A percentile compares a stretch with the other conserved stretches of the same genome.
These are phyloP conservation scores for Thymus quinquecostatus DNA, from an alignment of 257 asterid species.

Conservation along the genomic window DNA sequence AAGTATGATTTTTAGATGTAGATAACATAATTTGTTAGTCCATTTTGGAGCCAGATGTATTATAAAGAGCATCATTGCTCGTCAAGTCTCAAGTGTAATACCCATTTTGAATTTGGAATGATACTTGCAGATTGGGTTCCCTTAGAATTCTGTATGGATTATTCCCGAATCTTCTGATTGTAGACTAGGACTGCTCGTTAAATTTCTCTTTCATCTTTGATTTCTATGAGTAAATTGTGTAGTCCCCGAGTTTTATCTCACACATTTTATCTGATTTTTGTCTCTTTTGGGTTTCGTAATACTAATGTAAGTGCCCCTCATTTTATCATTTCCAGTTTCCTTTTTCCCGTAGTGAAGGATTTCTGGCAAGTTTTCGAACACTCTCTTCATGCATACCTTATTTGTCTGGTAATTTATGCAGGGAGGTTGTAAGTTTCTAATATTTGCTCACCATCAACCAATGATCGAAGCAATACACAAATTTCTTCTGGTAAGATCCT, in stretches of 20 bases:
- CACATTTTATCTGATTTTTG: not conserved
- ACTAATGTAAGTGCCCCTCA: conserved; percentile 17
- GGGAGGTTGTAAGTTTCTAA: conserved; percentile 94
- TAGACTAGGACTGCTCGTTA: not conserved
- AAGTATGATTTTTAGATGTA: too few species aligned
- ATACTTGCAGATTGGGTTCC: too few species aligned
- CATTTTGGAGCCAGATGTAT: too few species aligned
- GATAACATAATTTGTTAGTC: too few species aligned
- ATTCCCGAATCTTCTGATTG: not conserved
- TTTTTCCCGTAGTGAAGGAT: too few species aligned
- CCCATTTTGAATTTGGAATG: too few species aligned
- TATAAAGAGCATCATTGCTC: too few species aligned
- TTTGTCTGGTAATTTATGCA: conserved; percentile 42
- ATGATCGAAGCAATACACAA: conserved; percentile 84
- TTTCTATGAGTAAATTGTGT: not conserved
- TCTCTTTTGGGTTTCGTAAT: conserved; percentile 8
- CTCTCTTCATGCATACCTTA: conserved; percentile 22
- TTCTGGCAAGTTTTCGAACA: too few species aligned
- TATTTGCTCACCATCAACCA: conserved; percentile 92
- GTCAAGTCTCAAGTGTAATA: too few species aligned
- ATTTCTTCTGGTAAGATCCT: conserved; percentile 73
- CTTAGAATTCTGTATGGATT: not conserved
- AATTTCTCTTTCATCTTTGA: not conserved
- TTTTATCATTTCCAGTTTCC: conserved; percentile 11
- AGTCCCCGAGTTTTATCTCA: not conserved